These are phyloP conservation scores for Taxillus chinensis DNA, from an alignment of 164 flowering plant species.

Conservation along the genomic window DNA sequence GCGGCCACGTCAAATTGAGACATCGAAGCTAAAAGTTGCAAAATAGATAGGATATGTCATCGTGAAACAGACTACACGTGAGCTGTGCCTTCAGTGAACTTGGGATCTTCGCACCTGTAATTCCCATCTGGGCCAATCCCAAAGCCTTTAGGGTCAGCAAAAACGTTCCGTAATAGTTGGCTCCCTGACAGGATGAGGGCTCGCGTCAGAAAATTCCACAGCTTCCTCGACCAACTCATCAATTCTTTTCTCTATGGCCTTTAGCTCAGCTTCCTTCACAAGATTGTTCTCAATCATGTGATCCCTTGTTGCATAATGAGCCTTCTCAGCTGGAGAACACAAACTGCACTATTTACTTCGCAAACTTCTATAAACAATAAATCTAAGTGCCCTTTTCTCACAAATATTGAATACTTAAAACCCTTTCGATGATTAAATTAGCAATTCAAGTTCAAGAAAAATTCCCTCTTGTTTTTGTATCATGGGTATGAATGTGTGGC, in stretches of 20 bases:
- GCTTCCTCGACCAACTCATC: constrained; percentile 84
- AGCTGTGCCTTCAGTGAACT: constrained; percentile 89
- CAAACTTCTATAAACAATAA: no score
- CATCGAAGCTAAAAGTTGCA: no score
- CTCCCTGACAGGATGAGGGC: constrained; percentile 65
- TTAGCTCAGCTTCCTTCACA: constrained; percentile 64
- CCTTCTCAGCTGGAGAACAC: constrained; percentile 75
- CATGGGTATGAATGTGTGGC: no score
- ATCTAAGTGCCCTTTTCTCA: no score
- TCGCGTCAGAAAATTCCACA: constrained; percentile 84
- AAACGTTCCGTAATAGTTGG: constrained; percentile 87
- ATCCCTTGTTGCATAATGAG: constrained; percentile 73
- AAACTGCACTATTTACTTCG: no score
- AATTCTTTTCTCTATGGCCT: constrained; percentile 76
- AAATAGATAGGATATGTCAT: no score
- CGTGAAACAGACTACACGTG: constrained; percentile 38
- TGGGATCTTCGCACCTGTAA: constrained; percentile 92
- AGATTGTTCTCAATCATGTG: constrained; percentile 68
- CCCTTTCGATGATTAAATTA: no score
- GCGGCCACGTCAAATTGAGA: no score
- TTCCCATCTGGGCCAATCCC: constrained; percentile 91
- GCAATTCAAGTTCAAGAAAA: no score
- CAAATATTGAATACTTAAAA: no score
- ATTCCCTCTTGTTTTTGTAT: no score
- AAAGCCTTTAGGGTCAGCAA: constrained; percentile 93